Conservation (phyloP, 2,329 filamentous ascomycete species). For the Botrytis galanthina region DNA sequence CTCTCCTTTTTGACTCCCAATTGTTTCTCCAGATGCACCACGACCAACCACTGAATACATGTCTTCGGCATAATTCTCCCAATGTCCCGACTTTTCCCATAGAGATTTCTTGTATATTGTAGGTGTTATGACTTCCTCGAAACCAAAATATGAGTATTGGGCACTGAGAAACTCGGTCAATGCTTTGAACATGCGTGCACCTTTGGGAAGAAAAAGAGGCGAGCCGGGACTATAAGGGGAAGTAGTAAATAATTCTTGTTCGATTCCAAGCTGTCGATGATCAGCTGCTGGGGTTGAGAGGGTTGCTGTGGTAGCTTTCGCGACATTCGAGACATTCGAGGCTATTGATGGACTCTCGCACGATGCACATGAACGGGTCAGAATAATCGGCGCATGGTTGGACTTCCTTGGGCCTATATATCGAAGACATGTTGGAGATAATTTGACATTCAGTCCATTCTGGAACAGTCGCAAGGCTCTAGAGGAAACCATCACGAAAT, state of each 20-base stretch:
- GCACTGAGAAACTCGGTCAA: conserved; percentile 77
- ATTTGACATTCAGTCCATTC: conserved; percentile 15
- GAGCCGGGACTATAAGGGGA: conserved; percentile 81
- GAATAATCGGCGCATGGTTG: conserved; percentile 19
- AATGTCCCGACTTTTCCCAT: conserved; percentile 82
- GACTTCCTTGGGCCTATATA: conserved; percentile 13
- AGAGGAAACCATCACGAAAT: conserved; percentile 36
- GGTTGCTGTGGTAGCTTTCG: conserved; percentile 4
- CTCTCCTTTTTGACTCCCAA: conserved; percentile 49
- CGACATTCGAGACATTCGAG: conserved; percentile 8
- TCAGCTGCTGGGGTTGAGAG: conserved; percentile 42
- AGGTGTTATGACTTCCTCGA: conserved; percentile 84
- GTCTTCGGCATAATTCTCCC: conserved; percentile 87
- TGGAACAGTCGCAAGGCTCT: conserved; percentile 33
- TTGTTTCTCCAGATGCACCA: conserved; percentile 33
- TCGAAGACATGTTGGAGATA: conserved; percentile 21
- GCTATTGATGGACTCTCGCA: conserved; percentile 29
- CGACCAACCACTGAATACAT: conserved; percentile 77
- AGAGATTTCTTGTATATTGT: conserved; percentile 87
- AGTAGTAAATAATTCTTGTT: conserved; percentile 76
- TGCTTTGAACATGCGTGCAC: conserved; percentile 79
- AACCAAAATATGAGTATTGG: conserved; percentile 82
- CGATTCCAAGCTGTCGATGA: conserved; percentile 58
- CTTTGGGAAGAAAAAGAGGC: conserved; percentile 79
- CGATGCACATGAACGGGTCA: conserved; percentile 37